Evolutionary conservation across 2,329 filamentous ascomycete genomes (phyloP).

Genomic region (Epichloe aotearoae): DNA sequence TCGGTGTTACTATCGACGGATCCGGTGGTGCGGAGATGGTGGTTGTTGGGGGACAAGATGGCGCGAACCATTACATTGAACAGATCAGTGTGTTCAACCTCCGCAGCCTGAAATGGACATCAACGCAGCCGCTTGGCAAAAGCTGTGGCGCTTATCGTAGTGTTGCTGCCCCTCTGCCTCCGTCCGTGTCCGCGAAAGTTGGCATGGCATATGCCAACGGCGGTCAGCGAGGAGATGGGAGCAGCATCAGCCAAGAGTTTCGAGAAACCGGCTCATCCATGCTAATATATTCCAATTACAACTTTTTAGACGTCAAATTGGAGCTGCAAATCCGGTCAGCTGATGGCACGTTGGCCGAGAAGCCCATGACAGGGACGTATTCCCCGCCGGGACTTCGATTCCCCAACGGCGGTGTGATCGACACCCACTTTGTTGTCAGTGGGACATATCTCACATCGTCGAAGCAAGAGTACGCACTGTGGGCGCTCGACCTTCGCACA

Average conservation of each 20-base stretch:
- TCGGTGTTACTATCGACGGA: slow-evolving; percentile 82
- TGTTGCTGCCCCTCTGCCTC: slow-evolving; percentile 74
- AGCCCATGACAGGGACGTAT: slow-evolving; percentile 73
- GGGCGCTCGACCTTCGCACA: slow-evolving; percentile 80
- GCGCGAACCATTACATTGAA: slow-evolving; percentile 96
- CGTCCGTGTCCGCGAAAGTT: slow-evolving; percentile 50
- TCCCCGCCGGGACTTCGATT: slow-evolving; percentile 89
- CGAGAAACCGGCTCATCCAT: slow-evolving; percentile 55
- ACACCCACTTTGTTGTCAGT: slow-evolving; percentile 93
- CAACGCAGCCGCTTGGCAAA: slow-evolving; percentile 72
- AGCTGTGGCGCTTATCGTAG: slow-evolving; percentile 95
- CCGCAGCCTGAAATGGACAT: slow-evolving; percentile 88
- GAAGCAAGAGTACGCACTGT: slow-evolving; percentile 94
- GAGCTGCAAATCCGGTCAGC: slow-evolving; percentile 80
- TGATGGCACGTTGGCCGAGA: slow-evolving; percentile 75
- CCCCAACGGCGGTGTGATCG: slow-evolving; percentile 89
- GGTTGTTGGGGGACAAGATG: slow-evolving; percentile 91
- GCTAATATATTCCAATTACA: slow-evolving; percentile 98
- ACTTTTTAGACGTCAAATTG: slow-evolving; percentile 92
- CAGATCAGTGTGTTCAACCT: slow-evolving; percentile 98
- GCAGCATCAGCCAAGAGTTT: slow-evolving; percentile 36
- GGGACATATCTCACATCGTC: slow-evolving; percentile 95
- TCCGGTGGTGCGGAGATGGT: slow-evolving; percentile 93
- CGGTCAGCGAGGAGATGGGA: slow-evolving; percentile 27
- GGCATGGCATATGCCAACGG: slow-evolving; percentile 41